Base-by-base conservation (phyloP, 2,329 filamentous ascomycete genomes). In the Lizonia empirigonia region DNA sequence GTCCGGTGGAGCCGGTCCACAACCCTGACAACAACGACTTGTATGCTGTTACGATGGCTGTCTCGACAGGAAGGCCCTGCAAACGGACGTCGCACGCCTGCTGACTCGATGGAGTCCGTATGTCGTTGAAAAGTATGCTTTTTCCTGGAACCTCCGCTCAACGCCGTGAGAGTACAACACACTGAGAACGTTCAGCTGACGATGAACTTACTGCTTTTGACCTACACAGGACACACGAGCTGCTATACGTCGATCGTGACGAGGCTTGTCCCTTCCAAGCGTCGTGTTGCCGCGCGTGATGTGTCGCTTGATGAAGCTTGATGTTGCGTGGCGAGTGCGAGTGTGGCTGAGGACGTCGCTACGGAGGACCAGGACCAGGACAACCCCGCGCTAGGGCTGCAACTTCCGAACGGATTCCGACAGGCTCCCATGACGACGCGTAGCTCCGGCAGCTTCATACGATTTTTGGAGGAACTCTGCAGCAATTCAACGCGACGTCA, bases 381-480 rank as follows among this genome's bases (percentile, higher is more conserved):
- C n/a, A 26, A 29, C 46, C 38, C 47, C 41, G 48, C 40, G 36
- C 48, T 45, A 42, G 35, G 2, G 5, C n/a, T 12, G 24, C 27
- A 35, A 15, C 16, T 44, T 37, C 33, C 44, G 18, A 34, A 8
- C 7, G 5, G 16, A n/a, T 16, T 30, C 30, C 42, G 37, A 44
- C 42, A 52, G 53, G 42, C 49, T 49, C 44, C 53, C 45, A 37
- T 49, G 48, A 55, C 44, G 44, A 55, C 53, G 48, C 53, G 48
- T 45, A 15, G 26, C 33, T 41, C 27, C 20, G 7, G 30, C 27
- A 40, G 44, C 50, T 53, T 23, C 50, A 19, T 39, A 19, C 18
- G 16, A 35, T 45, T 32, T 27, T 30, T 18, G 16, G 19, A 37
- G 38, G 24, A 30, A 44, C 24, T 34, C 34, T 35, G 7, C 27